A percentile compares a stretch with the other conserved stretches of the same genome.
These are phyloP conservation scores for Suillus weaverae DNA, from an alignment of 768 basidiomycete species.

Conservation along the genomic window DNA sequence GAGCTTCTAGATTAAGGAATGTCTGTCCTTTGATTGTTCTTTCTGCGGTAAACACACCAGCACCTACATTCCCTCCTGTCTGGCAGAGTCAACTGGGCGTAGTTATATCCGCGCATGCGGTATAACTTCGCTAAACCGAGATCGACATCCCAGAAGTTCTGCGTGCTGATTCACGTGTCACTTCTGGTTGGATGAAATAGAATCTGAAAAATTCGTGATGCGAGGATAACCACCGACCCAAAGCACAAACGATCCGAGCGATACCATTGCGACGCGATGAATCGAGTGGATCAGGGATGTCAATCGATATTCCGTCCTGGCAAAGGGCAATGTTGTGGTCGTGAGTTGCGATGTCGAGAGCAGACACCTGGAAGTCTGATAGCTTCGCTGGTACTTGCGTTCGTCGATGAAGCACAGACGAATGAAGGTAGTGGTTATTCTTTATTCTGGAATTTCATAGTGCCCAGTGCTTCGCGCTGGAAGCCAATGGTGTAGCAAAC, in stretches of 20 bases:
- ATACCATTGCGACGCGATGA: too few species aligned
- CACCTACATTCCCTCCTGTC: conserved; percentile 60
- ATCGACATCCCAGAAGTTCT: background rate
- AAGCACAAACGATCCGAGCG: background rate
- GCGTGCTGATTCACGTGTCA: background rate
- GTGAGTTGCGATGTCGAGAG: background rate
- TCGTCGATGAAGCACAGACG: background rate
- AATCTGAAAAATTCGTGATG: background rate
- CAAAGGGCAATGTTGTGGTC: background rate
- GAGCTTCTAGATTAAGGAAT: background rate
- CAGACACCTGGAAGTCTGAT: background rate
- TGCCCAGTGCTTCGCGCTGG: too few species aligned
- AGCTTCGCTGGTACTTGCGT: background rate
- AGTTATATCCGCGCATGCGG: conserved; percentile 35
- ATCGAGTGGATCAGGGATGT: too few species aligned
- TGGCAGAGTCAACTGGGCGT: conserved; percentile 39
- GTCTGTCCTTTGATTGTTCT: background rate
- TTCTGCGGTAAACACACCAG: conserved; percentile 52
- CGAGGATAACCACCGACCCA: background rate
- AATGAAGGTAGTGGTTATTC: background rate
- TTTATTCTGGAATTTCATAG: background rate
- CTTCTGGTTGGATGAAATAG: background rate
- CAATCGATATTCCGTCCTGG: background rate
- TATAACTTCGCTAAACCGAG: background rate
- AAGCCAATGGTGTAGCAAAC: too few species aligned